Evolutionary conservation across 2,329 filamentous ascomycete species (phyloP).

Genomic region (Monosporascus sp.): DNA sequence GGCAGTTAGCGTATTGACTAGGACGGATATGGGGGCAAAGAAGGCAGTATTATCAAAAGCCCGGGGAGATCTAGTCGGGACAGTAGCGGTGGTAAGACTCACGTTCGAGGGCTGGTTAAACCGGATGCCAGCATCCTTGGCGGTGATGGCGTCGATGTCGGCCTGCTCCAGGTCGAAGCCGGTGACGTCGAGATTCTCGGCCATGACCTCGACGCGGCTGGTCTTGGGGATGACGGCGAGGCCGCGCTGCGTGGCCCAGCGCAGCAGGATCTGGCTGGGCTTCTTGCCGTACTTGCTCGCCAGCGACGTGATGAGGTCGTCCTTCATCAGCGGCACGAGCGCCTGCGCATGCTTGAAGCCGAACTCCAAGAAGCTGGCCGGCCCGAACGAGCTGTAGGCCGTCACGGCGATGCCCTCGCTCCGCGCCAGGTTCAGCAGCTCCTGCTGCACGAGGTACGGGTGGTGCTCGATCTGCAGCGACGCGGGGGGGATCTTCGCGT

Average conservation of each 20-base stretch:
- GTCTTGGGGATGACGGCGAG: conserved; percentile 81
- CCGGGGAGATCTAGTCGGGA: conserved; percentile 7
- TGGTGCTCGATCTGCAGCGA: conserved; percentile 88
- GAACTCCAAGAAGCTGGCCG: conserved; percentile 73
- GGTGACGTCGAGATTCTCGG: conserved; percentile 62
- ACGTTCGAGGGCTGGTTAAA: conserved; percentile 75
- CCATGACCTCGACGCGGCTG: conserved; percentile 46
- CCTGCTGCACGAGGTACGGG: conserved; percentile 75
- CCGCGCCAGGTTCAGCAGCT: conserved; percentile 65
- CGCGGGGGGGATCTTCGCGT: conserved; percentile 68
- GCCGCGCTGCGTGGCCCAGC: conserved; percentile 81
- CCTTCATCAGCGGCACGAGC: conserved; percentile 65
- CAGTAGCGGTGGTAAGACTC: conserved; percentile 29
- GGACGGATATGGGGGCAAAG: conserved; percentile 1
- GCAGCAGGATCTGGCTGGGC: conserved; percentile 74
- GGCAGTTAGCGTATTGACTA: not conserved
- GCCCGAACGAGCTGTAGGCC: conserved; percentile 80
- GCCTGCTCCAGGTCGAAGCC: conserved; percentile 59
- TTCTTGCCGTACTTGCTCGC: conserved; percentile 67
- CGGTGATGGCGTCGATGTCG: conserved; percentile 63
- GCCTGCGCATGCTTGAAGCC: conserved; percentile 62
- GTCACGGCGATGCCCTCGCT: conserved; percentile 68
- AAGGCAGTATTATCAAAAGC: not conserved
- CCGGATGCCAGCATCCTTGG: conserved; percentile 60
- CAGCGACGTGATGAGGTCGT: conserved; percentile 58